Conservation (phyloP, 805 yeast species). For the Vanderwaltozyma verrucispora region DNA sequence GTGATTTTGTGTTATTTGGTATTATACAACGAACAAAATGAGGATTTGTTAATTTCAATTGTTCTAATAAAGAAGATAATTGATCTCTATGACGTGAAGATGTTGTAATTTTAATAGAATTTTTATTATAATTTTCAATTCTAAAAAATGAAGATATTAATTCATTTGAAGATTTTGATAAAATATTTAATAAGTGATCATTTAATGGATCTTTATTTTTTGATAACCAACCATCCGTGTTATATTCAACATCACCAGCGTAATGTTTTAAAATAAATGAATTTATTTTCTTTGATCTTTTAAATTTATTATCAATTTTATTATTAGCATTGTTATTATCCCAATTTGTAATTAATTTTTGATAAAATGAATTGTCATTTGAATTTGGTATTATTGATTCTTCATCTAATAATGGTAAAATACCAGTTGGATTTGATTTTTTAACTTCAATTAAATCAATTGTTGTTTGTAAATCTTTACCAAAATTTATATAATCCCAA, state of each 20-base stretch:
- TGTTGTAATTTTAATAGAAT: conserved; percentile 55
- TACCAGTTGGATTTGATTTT: conserved; percentile 50
- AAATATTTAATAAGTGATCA: conserved; percentile 54
- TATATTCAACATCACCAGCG: conserved; percentile 94
- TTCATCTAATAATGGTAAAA: conserved; percentile 81
- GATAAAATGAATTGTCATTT: conserved; percentile 70
- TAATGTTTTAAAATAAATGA: conserved; percentile 86
- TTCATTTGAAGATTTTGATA: conserved; percentile 45
- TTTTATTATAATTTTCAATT: conserved; percentile 17
- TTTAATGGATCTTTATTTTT: conserved; percentile 91
- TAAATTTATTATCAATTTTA: conserved; percentile 40
- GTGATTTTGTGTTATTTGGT: conserved; percentile 70
- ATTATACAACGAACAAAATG: conserved; percentile 94
- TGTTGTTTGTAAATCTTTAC: conserved; percentile 88
- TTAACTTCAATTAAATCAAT: conserved; percentile 79
- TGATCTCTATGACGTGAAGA: conserved; percentile 88
- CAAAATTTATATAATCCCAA: conserved; percentile 95
- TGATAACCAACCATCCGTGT: conserved; percentile 85
- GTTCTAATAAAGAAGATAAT: conserved; percentile 56
- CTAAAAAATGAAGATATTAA: conserved; percentile 50
- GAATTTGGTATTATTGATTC: conserved; percentile 93
- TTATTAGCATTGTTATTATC: conserved; percentile 27
- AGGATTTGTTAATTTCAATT: conserved; percentile 74
- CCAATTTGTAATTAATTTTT: conserved; percentile 63
- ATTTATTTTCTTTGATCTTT: conserved; percentile 58